Base-by-base conservation (phyloP, 176 grass and related monocot genomes). In the Bothriochloa decipiens region DNA sequence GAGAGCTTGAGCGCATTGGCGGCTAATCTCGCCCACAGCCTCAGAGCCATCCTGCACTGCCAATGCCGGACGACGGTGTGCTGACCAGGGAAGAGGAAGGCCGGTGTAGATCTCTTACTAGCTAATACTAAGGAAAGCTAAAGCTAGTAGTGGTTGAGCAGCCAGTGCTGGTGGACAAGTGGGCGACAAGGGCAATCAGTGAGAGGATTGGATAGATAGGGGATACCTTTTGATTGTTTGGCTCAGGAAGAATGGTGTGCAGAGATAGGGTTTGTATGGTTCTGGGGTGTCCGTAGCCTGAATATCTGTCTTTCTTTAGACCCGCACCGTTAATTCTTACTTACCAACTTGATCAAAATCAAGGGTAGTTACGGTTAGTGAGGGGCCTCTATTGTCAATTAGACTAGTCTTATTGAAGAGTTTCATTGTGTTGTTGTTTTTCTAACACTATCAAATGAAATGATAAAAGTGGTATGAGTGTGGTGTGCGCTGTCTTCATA, bases 1-100 rank as follows among this genome's bases (percentile, higher is more conserved):
- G 81, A 92, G 73, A 92, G 80, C 76, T 75, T 95, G 52, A 95
- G 80, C 5, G 90, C 90, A 79, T 88, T 90, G 85, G 93, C 93
- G 69, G 93, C 81, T 20, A 90, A 95, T 32, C 77, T 86, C 65
- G 87, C 84, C 92, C 92, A 94, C 28, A 92, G 32, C 66, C 78
- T 89, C 9, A 92, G 72, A 74, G 72, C 72, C 72, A 74, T 74
- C 26, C 23, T 47, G 68, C 12, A 52, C 45, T 33, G 26, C 8
- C 45, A 20, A 74, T 33, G 45, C 43, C 62, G 26, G 61, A 18
- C 5, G 50, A 18, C 9, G 4, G 46, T 46, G 17, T 55, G 18
- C 2, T 55, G 8, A 20, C 50, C 17, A 53, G 50, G 17, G 50
- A 53, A 53, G 18, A 58, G 20, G 53, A 57, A 32, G 35, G 35